Evolutionary conservation across 1,139 yeast genomes (phyloP), one percentile per base, ranked within the genome.

Genomic region (Yamadazyma aaseri): DNA sequence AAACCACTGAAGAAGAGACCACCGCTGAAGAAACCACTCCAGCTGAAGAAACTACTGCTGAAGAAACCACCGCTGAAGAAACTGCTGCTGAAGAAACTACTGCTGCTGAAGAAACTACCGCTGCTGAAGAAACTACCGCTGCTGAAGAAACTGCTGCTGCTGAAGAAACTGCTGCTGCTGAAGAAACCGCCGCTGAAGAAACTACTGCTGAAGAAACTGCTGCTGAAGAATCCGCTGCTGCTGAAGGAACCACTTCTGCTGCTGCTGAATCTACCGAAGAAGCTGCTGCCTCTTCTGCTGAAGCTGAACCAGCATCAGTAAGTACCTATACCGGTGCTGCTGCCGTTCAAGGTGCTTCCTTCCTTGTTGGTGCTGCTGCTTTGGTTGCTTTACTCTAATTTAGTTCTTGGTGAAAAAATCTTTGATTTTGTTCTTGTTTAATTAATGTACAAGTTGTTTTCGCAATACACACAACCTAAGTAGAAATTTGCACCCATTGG

Each of bases 301-400:
- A 12, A 17, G 11, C 33, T 24, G 26, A 32, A 26, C 29, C 34
- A 22, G 29, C 39, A 5, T 18, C 43, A 26, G 34, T 33, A 17
- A 25, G 31, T 25, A 23, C 29, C 23, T 39, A 37, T 30, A 31
- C 34, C 24, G 41, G 38, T 20, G 43, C 34, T 33, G 42, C 38
- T 33, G 30, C 33, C 23, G 29, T 34, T n/a, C 28, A 33, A 21
- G 41, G 41, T 18, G 41, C 36, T 23, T 36, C 45, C 8, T 30
- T 36, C 29, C 34, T 39, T 6, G 47, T 45, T 20, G 45, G 38
- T 31, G 43, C 37, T 29, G 50, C 46, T 34, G 50, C 44, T 32
- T 14, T 41, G 13, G 40, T 41, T 36, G 49, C 50, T 33, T 41
- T 45, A 16, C 35, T 46, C 28, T 46, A 41, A 37, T 15, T 22